phyloP scores from a whole-genome alignment of 345 rosid species.

The Raphanus sativus region DNA sequence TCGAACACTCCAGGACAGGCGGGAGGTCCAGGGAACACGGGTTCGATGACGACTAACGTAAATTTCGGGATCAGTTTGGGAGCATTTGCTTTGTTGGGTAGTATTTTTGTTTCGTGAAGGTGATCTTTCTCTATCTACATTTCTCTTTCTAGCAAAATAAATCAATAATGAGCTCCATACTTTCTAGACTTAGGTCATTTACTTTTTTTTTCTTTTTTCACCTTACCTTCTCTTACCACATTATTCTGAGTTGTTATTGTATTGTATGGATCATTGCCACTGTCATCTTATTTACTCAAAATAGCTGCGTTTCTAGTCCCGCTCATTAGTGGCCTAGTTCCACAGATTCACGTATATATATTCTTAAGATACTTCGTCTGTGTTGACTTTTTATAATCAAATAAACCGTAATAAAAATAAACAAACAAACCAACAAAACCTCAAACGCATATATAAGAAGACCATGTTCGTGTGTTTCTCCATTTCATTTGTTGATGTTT shows the following conservation, averaged over 20 bases:
- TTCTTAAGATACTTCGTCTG: not conserved
- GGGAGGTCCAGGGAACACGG: conserved; percentile 33
- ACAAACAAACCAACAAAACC: not conserved
- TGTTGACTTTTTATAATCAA: not conserved
- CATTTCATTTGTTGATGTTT: not conserved
- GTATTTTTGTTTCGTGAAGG: conserved; percentile 11
- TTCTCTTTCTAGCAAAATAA: conserved; percentile 15
- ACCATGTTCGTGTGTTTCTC: not conserved
- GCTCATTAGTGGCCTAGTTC: not conserved
- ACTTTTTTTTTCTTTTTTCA: not conserved
- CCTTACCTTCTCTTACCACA: not conserved
- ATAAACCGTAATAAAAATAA: not conserved
- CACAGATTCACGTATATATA: not conserved
- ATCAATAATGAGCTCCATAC: conserved; percentile 25
- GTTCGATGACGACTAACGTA: not conserved
- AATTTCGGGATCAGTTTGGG: conserved; percentile 34
- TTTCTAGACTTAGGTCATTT: conserved; percentile 14
- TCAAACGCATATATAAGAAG: not conserved
- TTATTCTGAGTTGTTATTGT: conserved; percentile 14
- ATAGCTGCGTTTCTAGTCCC: not conserved
- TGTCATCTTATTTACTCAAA: conserved; percentile 4
- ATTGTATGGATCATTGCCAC: conserved; percentile 26
- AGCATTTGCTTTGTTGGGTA: conserved; percentile 25
- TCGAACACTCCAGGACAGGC: conserved; percentile 14
- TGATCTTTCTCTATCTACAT: conserved; percentile 1